These are phyloP conservation scores for Calendula officinalis DNA, from an alignment of 129 eudicot genomes.

Conservation along the genomic window DNA sequence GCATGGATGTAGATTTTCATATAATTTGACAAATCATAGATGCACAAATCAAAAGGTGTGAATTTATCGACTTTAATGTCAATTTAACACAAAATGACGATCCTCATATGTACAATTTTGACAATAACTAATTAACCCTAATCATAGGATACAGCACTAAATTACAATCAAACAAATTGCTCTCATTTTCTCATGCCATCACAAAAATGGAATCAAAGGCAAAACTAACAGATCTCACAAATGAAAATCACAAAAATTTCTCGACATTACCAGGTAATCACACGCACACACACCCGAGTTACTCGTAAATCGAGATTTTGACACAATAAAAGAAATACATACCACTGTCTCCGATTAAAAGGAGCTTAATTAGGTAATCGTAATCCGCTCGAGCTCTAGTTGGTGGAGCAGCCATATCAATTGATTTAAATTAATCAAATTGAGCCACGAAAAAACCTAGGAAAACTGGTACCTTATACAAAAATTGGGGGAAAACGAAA, in stretches of 20 bases:
- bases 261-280: neutral
- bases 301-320: conserved; percentile 2
- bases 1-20: neutral
- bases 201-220: conserved; percentile 5
- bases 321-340: conserved; percentile 9
- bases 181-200: conserved; percentile 8
- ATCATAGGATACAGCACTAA: neutral
- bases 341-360: conserved; percentile 92
- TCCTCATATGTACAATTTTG: conserved; percentile 10
- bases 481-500: conserved; percentile 3
- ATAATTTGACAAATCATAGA: conserved; percentile 1
- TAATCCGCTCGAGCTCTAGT: conserved; percentile 42
- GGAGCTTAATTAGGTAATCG: conserved; percentile 84
- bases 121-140: conserved; percentile 2
- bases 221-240: neutral
- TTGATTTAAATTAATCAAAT: conserved; percentile 28
- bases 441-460: conserved; percentile 38
- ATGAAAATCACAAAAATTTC: neutral
- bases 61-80: neutral
- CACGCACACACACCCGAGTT: neutral
- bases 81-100: conserved; percentile 1
- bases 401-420: conserved; percentile 68
- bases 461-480: conserved; percentile 8
- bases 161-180: conserved; percentile 4
- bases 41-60: neutral